Evolutionary conservation across 2,329 filamentous ascomycete species (phyloP), one percentile per base, ranked within the genome.

Genomic region (Colletotrichum lentis): DNA sequence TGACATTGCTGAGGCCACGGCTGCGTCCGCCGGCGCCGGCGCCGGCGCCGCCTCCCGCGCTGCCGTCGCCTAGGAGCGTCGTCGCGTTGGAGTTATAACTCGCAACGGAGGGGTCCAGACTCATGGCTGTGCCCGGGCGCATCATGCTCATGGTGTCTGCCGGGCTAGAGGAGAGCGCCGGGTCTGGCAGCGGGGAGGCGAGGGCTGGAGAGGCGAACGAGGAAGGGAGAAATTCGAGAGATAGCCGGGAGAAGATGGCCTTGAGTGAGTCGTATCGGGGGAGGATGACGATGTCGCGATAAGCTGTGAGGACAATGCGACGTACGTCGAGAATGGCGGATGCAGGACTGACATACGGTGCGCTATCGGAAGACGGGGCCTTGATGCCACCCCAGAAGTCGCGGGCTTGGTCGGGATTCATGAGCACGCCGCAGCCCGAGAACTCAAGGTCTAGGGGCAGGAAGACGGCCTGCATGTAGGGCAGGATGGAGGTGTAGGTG

Each of bases 381-480:
- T 90, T 83, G 20, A 92, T 85, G 7, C 89, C 90, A 35, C 91
- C 91, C 94, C 95, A 98, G 74, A 97, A 97, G 68, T 98, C 95
- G 47, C 90, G 88, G 5, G 94, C 91, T 78, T 96, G 91, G 5
- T 93, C 89, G 0, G 86, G 79, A 0, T 86, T 90, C 86, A 98
- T 90, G 63, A 98, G 86, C 0, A 88, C 84, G 18, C 96, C 96
- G 54, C 87, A 86, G 6, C 95, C 96, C 61, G 93, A 90, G 76
- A 99, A 97, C 76, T 99, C 96, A 12, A 97, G 86, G 75, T 99
- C 96, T 1, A 99, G 82, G 0, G 94, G 96, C 1, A 99, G 82
- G 76, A 99, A 97, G 1, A 97, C 94, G 1, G 95, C 94, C 80
- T 98, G 95, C 73, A 99, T 90, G 75, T 97, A 98, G 0, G 96